phyloP scores from a whole-genome alignment of 177 flowering plant genomes.

The Vitis hybrid region DNA sequence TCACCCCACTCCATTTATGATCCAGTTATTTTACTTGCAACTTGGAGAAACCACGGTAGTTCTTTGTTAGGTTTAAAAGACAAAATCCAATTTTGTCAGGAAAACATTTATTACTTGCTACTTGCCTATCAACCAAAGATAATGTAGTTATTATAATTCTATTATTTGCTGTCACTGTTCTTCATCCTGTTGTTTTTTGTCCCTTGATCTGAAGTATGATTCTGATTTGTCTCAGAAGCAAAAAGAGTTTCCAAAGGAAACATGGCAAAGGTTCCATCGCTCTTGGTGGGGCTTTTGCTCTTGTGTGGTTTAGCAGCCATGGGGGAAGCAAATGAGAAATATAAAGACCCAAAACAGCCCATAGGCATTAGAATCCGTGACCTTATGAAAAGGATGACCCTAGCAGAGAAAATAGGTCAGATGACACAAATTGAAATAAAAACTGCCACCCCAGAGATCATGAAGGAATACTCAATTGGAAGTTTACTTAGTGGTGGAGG shows the following conservation, averaged over 20 bases:
- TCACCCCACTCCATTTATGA: too few relatives aligned
- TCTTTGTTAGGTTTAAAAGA: too few relatives aligned
- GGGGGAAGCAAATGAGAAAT: slow-evolving; percentile 10
- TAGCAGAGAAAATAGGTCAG: too few relatives aligned
- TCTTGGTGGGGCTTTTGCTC: slow-evolving; percentile 6
- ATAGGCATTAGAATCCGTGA: too few relatives aligned
- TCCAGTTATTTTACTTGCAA: too few relatives aligned
- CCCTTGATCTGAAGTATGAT: not conserved
- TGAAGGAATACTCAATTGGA: slow-evolving; percentile 49
- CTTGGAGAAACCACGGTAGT: too few relatives aligned
- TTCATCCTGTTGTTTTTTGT: not conserved
- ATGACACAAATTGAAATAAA: too few relatives aligned
- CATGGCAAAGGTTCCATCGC: slow-evolving; percentile 2
- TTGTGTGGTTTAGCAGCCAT: slow-evolving; percentile 9
- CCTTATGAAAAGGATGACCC: too few relatives aligned
- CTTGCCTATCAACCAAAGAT: not conserved
- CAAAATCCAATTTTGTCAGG: too few relatives aligned
- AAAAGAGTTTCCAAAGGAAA: not conserved
- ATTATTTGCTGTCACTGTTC: not conserved
- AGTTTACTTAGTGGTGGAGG: slow-evolving; percentile 23
- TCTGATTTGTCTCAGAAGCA: not conserved
- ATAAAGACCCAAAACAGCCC: slow-evolving; percentile 39
- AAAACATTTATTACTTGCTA: too few relatives aligned
- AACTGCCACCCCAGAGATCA: slow-evolving; percentile 6
- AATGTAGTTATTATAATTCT: not conserved